These are phyloP conservation scores for Sphaerulina vaccinii DNA, from an alignment of 2,329 filamentous ascomycete species.

Conservation along the genomic window DNA sequence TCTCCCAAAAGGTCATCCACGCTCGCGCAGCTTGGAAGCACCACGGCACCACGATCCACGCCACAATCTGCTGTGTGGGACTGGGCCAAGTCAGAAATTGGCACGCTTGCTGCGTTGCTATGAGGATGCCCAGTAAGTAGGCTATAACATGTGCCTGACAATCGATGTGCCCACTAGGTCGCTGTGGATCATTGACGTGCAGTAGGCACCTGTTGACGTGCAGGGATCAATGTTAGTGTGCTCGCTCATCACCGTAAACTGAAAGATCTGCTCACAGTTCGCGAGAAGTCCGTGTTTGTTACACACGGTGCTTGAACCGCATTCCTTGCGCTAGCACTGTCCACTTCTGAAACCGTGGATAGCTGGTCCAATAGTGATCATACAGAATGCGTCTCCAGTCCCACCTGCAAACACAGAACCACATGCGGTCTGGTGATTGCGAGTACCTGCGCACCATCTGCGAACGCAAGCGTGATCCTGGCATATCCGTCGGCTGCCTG, in stretches of 20 bases:
- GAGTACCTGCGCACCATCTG: constrained; percentile 35
- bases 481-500: constrained; percentile 33
- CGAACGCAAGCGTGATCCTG: constrained; percentile 36
- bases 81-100: constrained; percentile 27
- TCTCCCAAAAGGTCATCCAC: constrained; percentile 33
- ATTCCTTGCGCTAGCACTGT: constrained; percentile 31
- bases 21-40: constrained; percentile 30
- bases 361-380: constrained; percentile 18
- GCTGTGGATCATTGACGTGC: constrained; percentile 28
- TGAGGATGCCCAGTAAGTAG: constrained; percentile 8
- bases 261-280: neutral
- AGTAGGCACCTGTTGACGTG: constrained; percentile 30
- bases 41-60: constrained; percentile 33
- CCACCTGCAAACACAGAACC: constrained; percentile 15
- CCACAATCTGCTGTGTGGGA: constrained; percentile 36
- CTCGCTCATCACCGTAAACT: constrained; percentile 8
- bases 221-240: constrained; percentile 23
- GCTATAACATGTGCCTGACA: constrained; percentile 24
- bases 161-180: constrained; percentile 24
- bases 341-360: constrained; percentile 25
- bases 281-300: constrained; percentile 20
- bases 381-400: constrained; percentile 9
- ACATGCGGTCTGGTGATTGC: constrained; percentile 23
- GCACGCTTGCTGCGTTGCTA: constrained; percentile 24
- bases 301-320: constrained; percentile 24